Conservation (phyloP, 805 yeast genomes). For the Ascoidea rubescens region DNA sequence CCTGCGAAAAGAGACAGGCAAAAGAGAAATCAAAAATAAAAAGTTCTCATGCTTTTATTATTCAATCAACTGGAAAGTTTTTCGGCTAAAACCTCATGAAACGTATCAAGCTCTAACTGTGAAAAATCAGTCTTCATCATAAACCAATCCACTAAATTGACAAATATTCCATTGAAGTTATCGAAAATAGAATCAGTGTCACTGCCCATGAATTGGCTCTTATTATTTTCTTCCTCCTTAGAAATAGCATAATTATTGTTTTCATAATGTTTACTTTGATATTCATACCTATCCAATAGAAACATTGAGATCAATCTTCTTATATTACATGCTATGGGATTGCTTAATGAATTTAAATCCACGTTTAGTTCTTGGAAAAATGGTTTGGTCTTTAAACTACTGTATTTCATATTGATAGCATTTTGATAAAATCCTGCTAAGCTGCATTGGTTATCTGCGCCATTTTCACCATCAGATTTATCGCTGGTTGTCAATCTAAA, state of each 20-base stretch:
- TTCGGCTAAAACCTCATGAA: background rate
- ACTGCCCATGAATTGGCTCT: background rate
- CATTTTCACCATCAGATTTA: background rate
- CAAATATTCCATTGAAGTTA: background rate
- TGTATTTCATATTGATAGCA: background rate
- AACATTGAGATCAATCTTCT: background rate
- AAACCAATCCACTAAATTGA: background rate
- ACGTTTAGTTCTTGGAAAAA: background rate
- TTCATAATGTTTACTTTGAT: too few species aligned
- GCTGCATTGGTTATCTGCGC: background rate
- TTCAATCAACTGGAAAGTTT: too few species aligned
- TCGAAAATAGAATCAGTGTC: background rate
- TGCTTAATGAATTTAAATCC: background rate
- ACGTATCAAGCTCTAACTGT: background rate
- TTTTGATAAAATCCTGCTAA: too few species aligned
- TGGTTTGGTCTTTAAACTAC: background rate
- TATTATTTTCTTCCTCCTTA: too few species aligned
- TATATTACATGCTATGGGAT: background rate
- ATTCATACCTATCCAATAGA: background rate
- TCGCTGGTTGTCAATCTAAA: too few species aligned
- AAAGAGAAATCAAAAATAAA: too few species aligned
- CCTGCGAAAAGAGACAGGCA: too few species aligned
- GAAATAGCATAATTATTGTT: too few species aligned
- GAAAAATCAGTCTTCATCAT: background rate
- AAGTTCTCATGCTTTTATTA: too few species aligned